Conservation (phyloP, 2,329 filamentous ascomycete species). For the Cryphonectria japonica region DNA sequence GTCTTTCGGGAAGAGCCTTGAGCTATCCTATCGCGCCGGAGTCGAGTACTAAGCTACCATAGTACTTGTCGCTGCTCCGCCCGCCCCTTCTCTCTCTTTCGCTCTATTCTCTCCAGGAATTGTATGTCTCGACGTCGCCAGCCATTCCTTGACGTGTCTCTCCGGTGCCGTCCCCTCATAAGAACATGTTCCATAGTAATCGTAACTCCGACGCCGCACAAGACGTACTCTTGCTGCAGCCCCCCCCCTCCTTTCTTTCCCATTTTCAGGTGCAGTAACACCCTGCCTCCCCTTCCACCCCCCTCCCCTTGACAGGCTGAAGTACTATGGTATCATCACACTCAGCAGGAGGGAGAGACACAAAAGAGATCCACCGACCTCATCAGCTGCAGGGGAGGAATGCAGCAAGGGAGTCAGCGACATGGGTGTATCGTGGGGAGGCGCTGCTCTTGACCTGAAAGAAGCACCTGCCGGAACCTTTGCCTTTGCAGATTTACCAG, state of each 20-base stretch:
- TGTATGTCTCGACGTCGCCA: not conserved
- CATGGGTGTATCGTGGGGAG: conserved; percentile 28
- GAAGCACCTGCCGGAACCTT: conserved; percentile 18
- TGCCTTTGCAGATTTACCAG: conserved; percentile 24
- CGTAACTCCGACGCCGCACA: not conserved
- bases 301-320: not conserved
- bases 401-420: conserved; percentile 11
- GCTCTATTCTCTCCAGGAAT: not conserved
- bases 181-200: not conserved
- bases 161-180: too few relatives aligned
- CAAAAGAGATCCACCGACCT: conserved; percentile 3
- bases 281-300: too few relatives aligned
- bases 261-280: not conserved
- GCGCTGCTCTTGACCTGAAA: conserved; percentile 7
- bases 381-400: conserved; percentile 22
- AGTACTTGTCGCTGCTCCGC: too few relatives aligned
- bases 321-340: not conserved
- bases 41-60: not conserved
- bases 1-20: conserved; percentile 26
- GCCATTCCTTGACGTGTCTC: not conserved
- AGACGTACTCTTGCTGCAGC: conserved; percentile 12
- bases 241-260: not conserved
- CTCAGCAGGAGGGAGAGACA: not conserved
- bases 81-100: too few relatives aligned
- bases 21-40: conserved; percentile 15